These are phyloP conservation scores for Sporothrix pallida DNA, from an alignment of 2,329 filamentous ascomycete genomes.

Conservation along the genomic window DNA sequence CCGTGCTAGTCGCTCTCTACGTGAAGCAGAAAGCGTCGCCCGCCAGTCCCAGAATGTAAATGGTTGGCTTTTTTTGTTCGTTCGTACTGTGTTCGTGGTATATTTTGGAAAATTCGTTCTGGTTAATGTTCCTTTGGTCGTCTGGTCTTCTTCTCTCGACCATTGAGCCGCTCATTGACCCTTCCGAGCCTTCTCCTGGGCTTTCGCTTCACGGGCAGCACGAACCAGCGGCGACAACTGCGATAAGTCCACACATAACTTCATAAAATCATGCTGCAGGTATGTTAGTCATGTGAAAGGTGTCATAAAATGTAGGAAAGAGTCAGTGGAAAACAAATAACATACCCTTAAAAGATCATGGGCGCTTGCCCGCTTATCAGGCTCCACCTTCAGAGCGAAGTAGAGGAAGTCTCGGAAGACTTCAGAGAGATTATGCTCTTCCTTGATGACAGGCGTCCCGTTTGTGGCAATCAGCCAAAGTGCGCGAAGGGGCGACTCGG, in stretches of 20 bases:
- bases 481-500: constrained; percentile 89
- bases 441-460: constrained; percentile 92
- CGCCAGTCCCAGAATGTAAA: not conserved
- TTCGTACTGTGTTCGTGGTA: constrained; percentile 2
- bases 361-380: constrained; percentile 93
- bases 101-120: not conserved
- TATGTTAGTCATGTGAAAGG: constrained; percentile 37
- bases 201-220: constrained; percentile 82
- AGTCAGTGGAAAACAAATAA: constrained; percentile 36
- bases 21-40: too few relatives aligned
- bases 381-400: constrained; percentile 94
- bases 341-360: constrained; percentile 90
- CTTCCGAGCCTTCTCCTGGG: constrained; percentile 81
- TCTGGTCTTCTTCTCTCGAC: not conserved
- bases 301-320: constrained; percentile 29
- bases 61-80: not conserved
- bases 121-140: not conserved
- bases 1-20: not conserved
- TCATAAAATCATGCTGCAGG: constrained; percentile 78
- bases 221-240: constrained; percentile 86
- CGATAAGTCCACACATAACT: constrained; percentile 71
- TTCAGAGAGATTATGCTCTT: constrained; percentile 79
- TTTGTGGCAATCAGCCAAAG: constrained; percentile 97
- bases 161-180: constrained; percentile 47
- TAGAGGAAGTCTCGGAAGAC: constrained; percentile 91